Conservation (phyloP, 2,329 filamentous ascomycete species). For the Orbilia javanica region DNA sequence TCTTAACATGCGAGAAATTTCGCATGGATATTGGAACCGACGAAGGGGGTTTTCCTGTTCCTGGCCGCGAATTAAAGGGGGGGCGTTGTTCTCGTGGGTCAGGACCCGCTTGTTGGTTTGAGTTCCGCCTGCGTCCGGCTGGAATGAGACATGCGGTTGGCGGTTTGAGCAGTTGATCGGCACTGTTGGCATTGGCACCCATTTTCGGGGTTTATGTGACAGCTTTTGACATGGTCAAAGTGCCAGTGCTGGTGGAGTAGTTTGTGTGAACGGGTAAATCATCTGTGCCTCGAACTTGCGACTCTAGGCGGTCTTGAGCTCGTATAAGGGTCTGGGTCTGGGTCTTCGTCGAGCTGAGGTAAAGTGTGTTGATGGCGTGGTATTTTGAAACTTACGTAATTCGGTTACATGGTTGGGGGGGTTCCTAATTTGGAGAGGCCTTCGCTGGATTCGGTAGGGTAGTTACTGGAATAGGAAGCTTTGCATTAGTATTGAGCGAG, state of each 20-base stretch:
- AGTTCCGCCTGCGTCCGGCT: conserved; percentile 17
- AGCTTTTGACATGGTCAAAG: neutral
- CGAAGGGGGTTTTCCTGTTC: neutral
- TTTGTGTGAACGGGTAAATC: too few relatives aligned
- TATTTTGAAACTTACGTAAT: neutral
- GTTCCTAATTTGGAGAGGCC: neutral
- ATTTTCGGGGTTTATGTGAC: neutral
- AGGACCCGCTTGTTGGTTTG: neutral
- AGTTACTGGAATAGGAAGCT: neutral
- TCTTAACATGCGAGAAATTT: conserved; percentile 1
- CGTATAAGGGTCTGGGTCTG: too few relatives aligned
- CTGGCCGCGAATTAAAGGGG: conserved; percentile 12
- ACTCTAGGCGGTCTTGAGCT: too few relatives aligned
- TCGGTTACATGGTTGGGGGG: neutral
- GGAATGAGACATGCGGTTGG: conserved; percentile 4
- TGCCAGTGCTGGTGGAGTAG: too few relatives aligned
- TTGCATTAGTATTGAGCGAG: too few relatives aligned
- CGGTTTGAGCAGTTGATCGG: neutral
- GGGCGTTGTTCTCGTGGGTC: conserved; percentile 10
- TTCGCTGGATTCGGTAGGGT: neutral
- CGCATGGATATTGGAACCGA: conserved; percentile 11
- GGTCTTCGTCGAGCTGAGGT: neutral
- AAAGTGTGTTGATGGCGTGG: neutral
- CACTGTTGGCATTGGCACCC: neutral
- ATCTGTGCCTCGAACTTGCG: too few relatives aligned